Conservation (phyloP, 2,329 filamentous ascomycete genomes). For the Paraphaeosphaeria minitans region DNA sequence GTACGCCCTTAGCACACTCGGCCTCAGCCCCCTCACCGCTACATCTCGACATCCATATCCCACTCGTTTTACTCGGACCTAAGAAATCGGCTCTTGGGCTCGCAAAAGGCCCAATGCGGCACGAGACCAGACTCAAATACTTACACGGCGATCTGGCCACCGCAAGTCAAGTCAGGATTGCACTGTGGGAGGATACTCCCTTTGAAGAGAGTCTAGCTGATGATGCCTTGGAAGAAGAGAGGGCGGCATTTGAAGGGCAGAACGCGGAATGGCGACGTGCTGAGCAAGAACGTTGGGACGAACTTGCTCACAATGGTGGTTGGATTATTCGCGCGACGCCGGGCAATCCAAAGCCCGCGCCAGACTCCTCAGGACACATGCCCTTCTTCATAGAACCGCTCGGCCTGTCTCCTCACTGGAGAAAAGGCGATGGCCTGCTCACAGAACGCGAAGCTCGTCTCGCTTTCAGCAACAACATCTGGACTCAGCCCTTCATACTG, state of each 20-base stretch:
- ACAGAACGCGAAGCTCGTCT: not conserved
- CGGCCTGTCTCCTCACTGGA: not conserved
- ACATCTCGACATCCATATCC: constrained; percentile 9
- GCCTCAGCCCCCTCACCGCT: not conserved
- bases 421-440: not conserved
- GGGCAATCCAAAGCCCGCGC: not conserved
- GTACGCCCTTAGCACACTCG: not conserved
- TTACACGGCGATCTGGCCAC: not conserved
- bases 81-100: not conserved
- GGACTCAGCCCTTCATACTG: constrained; percentile 11
- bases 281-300: not conserved
- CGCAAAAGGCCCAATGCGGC: not conserved
- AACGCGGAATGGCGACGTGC: not conserved
- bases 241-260: not conserved
- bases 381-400: not conserved
- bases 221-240: not conserved
- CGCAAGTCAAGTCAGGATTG: not conserved
- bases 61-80: constrained; percentile 16
- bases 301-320: not conserved
- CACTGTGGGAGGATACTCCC: not conserved
- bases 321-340: not conserved
- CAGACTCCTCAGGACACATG: not conserved
- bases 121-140: not conserved
- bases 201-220: not conserved
- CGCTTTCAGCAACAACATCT: constrained; percentile 1